Base-by-base conservation (phyloP, 1,284 basidiomycete genomes). In the Sanghuangporus weigelae region DNA sequence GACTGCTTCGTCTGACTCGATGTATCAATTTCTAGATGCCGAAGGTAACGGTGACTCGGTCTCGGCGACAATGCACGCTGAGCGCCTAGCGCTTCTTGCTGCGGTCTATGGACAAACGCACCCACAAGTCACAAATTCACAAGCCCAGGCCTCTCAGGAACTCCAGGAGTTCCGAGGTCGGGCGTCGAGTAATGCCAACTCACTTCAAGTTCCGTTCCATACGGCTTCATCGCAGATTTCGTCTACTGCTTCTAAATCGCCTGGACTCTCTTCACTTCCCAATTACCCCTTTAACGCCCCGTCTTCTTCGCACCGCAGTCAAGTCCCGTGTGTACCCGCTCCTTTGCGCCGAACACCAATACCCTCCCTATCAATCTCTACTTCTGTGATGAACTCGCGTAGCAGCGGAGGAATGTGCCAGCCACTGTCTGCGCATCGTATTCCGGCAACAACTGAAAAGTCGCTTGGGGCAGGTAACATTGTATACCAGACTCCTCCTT, bases 41-140 rank as follows among this genome's bases (percentile, higher is more conserved):
- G 90, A 92, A 71, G 90, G 90, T 1, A 92, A 92, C 69, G 89
- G 89, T 5, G 90, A 92, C 73, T 91, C 89, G 4, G 90, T 92
- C 68, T 89, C 89, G 51, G 81, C 86, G 40, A 85, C 87, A 19
- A 89, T 92, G 59, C 90, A 92, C 72, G 84, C 87, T n/a, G 90
- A 92, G 71, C 84, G 90, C 58, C 90, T 92, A 68, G 84, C 87
- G 23, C 78, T 90, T 8, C 78, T 92, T 55, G 87, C 87, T 1
- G 84, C 84, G 60, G 85, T 90, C 44, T 81, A 91, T 54, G 73
- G 53, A 54, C 53, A 54, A 38, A 31, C 81, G 2, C 82, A 87
- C 70, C 79, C 81, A 3, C 67, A 67, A 56, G 57, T 63, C 42
- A 53, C 21, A 53, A 51, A 51, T 53, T 26, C 35, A 46, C 42